These are phyloP conservation scores for Cordyceps cicadae DNA, from an alignment of 2,329 filamentous ascomycete genomes.

Conservation along the genomic window DNA sequence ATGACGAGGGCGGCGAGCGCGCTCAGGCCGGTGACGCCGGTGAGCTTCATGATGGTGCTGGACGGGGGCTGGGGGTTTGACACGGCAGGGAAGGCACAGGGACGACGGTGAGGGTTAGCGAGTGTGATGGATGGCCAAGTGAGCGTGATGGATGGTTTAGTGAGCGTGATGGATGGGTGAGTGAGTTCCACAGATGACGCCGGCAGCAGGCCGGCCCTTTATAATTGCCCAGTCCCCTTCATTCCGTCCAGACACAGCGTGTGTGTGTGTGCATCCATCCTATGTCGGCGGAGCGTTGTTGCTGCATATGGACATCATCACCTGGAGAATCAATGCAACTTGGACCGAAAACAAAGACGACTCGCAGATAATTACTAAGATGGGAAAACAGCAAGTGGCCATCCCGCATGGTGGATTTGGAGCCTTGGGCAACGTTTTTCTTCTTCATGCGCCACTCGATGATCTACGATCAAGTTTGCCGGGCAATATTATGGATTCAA, in stretches of 20 bases:
- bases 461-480: no score
- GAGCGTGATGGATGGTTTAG: no score
- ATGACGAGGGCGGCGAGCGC: not conserved
- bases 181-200: not conserved
- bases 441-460: no score
- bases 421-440: not conserved
- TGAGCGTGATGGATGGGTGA: no score
- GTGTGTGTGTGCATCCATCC: not conserved
- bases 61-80: not conserved
- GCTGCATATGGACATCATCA: not conserved
- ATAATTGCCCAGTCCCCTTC: not conserved
- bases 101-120: no score
- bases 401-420: not conserved
- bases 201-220: not conserved
- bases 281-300: not conserved
- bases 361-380: no score
- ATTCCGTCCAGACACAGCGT: not conserved
- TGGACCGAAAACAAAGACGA: not conserved
- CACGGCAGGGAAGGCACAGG: not conserved
- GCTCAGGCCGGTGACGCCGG: not conserved
- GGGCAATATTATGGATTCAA: no score
- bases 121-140: not conserved
- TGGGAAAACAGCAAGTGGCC: not conserved
- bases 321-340: not conserved
- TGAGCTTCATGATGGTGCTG: conserved; percentile 1